Evolutionary conservation across 371 early-diverging fungal genomes (phyloP), one percentile per base, ranked within the genome.

Genomic region (Dichotomocladium elegans): DNA sequence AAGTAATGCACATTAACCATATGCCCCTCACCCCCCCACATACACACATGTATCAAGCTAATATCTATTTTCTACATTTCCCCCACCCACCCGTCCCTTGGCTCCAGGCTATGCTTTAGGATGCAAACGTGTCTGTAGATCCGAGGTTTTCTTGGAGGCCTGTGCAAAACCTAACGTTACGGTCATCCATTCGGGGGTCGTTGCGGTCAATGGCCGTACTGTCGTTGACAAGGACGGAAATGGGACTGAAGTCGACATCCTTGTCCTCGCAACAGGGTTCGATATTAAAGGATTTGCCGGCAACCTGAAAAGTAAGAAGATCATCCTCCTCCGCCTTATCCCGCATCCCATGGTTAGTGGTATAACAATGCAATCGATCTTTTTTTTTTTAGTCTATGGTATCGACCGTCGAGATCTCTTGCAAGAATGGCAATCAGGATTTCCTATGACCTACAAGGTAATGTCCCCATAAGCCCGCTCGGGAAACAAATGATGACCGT

Each of bases 241-340:
- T 9, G 28, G 49, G 7, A 60, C 55, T 31, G 70, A 75, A 34
- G 68, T 80, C 1, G 87, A 86, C 55, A 70, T 69, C 3, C 42
- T 86, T 47, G 58, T 82, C 26, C 52, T 82, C n/a, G 87, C 87
- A 1, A 87, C 87, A 19, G 87, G 87, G 3, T 87, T 81, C 55
- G 55, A 79, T 34, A 63, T 77, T 3, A 71, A 70, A 42, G 68
- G 56, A 6, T 63, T 68, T 19, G 49, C 58, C 12, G 64, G 64
- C 26, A 53, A 65, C 5, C 34, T 70, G 8, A 46, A 68, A 10
- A 52, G 69, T 64, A 64, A 40, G 57, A 42, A 15, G 41, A 8
- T 9, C 25, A 31, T 15, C 34, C 46, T 5, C 35, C 6, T 48
- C 3, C 2, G 26, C 29, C 4, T 27, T 24, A 25, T 47, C 28